A percentile compares a stretch with the other conserved stretches of the same genome.
Conservation (phyloP, 169 alveolate genomes). For the Cryptosporidium meleagridis region DNA sequence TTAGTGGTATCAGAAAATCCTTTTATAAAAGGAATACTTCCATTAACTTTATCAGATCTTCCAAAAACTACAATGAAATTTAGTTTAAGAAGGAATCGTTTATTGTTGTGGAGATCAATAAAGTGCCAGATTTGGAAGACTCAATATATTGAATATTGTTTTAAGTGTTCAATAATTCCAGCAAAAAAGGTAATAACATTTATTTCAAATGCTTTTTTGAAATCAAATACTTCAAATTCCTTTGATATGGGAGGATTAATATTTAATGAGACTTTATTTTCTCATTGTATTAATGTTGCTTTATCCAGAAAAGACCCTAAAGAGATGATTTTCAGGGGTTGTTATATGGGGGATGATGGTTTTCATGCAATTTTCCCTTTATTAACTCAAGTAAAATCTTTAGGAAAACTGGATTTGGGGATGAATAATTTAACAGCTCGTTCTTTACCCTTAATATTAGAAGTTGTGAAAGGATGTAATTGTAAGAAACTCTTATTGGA, state of each 20-base stretch:
- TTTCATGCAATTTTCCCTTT: slow-evolving; percentile 38
- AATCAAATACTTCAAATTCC: background rate
- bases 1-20: slow-evolving; percentile 31
- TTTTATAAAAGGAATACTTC: slow-evolving; percentile 23
- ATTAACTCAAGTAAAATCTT: slow-evolving; percentile 20
- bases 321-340: slow-evolving; percentile 61
- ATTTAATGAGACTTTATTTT: slow-evolving; percentile 27
- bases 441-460: slow-evolving; percentile 51
- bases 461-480: slow-evolving; percentile 21
- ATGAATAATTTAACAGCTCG: slow-evolving; percentile 63
- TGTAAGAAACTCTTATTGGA: slow-evolving; percentile 49
- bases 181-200: slow-evolving; percentile 37
- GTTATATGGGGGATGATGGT: slow-evolving; percentile 73
- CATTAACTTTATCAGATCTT: slow-evolving; percentile 17
- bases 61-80: slow-evolving; percentile 36
- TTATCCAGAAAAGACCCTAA: slow-evolving; percentile 59
- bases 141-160: slow-evolving; percentile 51
- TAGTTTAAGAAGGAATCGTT: slow-evolving; percentile 67
- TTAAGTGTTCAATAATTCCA: slow-evolving; percentile 9
- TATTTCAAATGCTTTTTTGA: slow-evolving; percentile 54
- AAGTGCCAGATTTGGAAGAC: slow-evolving; percentile 62
- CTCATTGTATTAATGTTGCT: slow-evolving; percentile 62
- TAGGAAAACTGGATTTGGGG: slow-evolving; percentile 46
- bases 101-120: slow-evolving; percentile 64
- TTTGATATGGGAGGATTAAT: slow-evolving; percentile 55